Evolutionary conservation across 2,329 filamentous ascomycete genomes (phyloP).

Genomic region (Domatiomyces catenatus): DNA sequence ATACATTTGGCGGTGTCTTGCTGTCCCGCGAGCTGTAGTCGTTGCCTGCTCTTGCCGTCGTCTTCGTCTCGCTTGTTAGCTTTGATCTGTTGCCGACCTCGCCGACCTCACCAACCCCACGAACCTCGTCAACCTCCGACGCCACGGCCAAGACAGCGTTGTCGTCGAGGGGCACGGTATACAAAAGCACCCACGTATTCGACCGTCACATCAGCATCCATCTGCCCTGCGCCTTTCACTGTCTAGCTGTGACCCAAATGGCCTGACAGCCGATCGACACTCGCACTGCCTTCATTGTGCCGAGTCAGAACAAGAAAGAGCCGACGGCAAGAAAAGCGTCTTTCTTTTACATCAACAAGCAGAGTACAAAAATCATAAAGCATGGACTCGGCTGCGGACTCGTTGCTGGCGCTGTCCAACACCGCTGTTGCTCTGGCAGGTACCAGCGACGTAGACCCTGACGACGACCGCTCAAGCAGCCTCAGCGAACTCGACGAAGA

Average conservation of each 20-base stretch:
- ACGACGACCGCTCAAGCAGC: constrained; percentile 71
- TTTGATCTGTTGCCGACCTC: not conserved
- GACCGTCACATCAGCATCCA: not conserved
- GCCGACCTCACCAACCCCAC: too few relatives aligned
- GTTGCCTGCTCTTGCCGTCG: not conserved
- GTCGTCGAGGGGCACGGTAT: not conserved
- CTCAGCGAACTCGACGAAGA: constrained; percentile 84
- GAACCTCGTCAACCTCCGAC: not conserved
- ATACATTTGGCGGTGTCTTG: not conserved
- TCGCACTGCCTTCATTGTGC: not conserved
- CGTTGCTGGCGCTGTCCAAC: constrained; percentile 22
- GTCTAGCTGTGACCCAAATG: not conserved
- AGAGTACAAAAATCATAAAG: constrained; percentile 1
- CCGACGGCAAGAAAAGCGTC: not conserved
- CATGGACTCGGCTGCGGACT: constrained; percentile 27
- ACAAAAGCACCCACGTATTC: not conserved
- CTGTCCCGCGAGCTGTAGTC: not conserved
- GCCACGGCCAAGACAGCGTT: not conserved
- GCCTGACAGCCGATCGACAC: not conserved
- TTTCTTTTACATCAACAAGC: not conserved
- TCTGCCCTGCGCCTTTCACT: not conserved
- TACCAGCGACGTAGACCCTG: constrained; percentile 33
- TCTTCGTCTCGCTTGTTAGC: not conserved
- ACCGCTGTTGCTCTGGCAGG: constrained; percentile 21
- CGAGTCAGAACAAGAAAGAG: not conserved